Base-by-base conservation (phyloP, 2,329 filamentous ascomycete genomes). In the Sarocladiaceae sp. region DNA sequence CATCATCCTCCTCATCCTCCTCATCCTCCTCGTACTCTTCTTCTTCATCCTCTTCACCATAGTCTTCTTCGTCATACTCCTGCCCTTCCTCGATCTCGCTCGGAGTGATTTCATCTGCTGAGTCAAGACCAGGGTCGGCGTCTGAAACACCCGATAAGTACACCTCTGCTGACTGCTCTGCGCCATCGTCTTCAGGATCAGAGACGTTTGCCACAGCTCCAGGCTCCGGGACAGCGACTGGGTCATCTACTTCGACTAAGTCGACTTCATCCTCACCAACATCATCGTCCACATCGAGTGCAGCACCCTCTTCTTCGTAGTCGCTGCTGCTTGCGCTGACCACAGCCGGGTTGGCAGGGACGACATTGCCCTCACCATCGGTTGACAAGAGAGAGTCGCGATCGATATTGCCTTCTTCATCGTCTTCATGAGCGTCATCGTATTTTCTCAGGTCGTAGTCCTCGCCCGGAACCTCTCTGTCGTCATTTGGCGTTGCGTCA, bases 401-500 rank as follows among this genome's bases (percentile, higher is more conserved):
- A 37, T 50, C 47, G 15, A 37, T 33, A n/a, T 67, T 63, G 23
- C 59, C 57, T 20, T 62, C 57, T 23, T 69, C 66, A 17, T 67
- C 68, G 22, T 70, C 67, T 42, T 64, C 62, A 31, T 59, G 62
- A 25, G 65, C 57, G 36, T 57, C 56, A 42, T 63, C 62, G 51
- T 67, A 68, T 35, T 66, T 66, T 46, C 64, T 55, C 25, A 67
- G 55, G 42, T 68, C 64, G 23, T 68, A 67, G 52, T 68, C 66
- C 28, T 68, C 64, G 12, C 66, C 66, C 31, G 59, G 56, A 18
- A 61, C 52, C 15, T 67, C 64, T 1, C 60, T 59, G 17, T 59
- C 61, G 49, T 66, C 60, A 18, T 55, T 55, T 42, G 60, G 56
- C 42, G 61, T 61, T 39, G 55, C 55, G 52, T 60, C 60, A 37